Conservation (phyloP, 176 grass and related monocot species). For the Themeda triandra region DNA sequence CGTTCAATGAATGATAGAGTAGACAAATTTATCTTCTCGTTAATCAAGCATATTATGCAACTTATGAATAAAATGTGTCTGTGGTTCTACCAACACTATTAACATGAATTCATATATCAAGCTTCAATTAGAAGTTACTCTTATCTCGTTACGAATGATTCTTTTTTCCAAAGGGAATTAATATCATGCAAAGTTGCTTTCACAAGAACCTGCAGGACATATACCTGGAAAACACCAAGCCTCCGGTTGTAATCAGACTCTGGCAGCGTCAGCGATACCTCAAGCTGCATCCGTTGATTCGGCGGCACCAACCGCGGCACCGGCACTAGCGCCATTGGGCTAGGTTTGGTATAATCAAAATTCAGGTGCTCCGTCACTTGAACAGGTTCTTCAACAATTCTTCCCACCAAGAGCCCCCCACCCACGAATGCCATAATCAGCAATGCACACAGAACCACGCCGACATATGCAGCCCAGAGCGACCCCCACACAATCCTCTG, state of each 20-base stretch:
- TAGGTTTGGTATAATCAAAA: conserved; percentile 91
- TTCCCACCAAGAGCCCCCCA: conserved; percentile 54
- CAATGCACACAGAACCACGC: conserved; percentile 51
- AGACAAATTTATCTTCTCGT: neutral
- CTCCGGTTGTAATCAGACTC: conserved; percentile 89
- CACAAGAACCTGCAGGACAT: conserved; percentile 3
- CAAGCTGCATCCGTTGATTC: conserved; percentile 71
- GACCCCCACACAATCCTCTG: conserved; percentile 58
- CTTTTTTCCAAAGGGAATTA: neutral
- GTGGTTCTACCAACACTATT: neutral
- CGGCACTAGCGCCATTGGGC: conserved; percentile 55
- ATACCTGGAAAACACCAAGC: conserved; percentile 92
- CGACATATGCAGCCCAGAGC: conserved; percentile 78
- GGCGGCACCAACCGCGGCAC: conserved; percentile 45
- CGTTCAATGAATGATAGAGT: neutral
- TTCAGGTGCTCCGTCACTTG: conserved; percentile 66
- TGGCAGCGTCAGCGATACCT: conserved; percentile 65
- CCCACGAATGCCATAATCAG: conserved; percentile 64
- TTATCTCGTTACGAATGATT: neutral
- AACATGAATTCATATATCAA: neutral
- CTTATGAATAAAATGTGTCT: neutral
- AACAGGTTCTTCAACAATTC: conserved; percentile 62
- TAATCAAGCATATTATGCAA: neutral
- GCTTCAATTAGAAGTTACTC: neutral
- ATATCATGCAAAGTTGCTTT: neutral